Conservation (phyloP, 352 stramenopile genomes). For the Pythium plurisporium region DNA sequence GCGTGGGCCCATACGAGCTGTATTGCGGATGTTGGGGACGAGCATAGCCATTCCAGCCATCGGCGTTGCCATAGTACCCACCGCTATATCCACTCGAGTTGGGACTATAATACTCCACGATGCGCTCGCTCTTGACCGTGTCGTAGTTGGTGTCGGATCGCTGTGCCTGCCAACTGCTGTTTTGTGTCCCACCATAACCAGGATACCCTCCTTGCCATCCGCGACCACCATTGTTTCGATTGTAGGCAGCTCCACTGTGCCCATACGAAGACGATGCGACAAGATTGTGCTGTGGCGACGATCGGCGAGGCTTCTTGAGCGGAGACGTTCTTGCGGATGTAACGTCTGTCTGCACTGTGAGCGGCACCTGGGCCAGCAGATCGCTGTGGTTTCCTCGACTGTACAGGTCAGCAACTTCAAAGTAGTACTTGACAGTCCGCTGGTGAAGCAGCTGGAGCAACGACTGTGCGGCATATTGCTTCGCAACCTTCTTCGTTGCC, state of each 20-base stretch:
- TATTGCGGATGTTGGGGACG: slow-evolving; percentile 3
- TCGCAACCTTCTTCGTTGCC: slow-evolving; percentile 77
- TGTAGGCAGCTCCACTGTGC: neutral
- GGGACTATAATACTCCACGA: slow-evolving; percentile 22
- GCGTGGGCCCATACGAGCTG: neutral
- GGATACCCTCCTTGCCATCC: slow-evolving; percentile 14
- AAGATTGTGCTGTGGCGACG: slow-evolving; percentile 5
- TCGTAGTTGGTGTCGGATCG: slow-evolving; percentile 2
- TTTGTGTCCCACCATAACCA: neutral
- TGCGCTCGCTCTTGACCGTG: slow-evolving; percentile 21
- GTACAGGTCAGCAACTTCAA: slow-evolving; percentile 71
- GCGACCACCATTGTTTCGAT: neutral
- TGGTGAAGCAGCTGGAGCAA: slow-evolving; percentile 65
- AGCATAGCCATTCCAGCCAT: neutral
- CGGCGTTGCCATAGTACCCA: slow-evolving; percentile 11
- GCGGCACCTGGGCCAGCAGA: slow-evolving; percentile 20
- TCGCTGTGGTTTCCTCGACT: slow-evolving; percentile 43
- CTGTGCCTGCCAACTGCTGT: slow-evolving; percentile 1
- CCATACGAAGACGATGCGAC: neutral
- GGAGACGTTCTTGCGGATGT: slow-evolving; percentile 2
- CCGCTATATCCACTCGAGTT: slow-evolving; percentile 2
- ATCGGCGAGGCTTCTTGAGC: slow-evolving; percentile 18
- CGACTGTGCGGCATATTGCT: slow-evolving; percentile 72
- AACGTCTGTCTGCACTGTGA: neutral
- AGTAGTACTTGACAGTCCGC: slow-evolving; percentile 39